These are phyloP conservation scores for Leersia perrieri DNA, from an alignment of 176 grass and related monocot genomes.

Conservation along the genomic window DNA sequence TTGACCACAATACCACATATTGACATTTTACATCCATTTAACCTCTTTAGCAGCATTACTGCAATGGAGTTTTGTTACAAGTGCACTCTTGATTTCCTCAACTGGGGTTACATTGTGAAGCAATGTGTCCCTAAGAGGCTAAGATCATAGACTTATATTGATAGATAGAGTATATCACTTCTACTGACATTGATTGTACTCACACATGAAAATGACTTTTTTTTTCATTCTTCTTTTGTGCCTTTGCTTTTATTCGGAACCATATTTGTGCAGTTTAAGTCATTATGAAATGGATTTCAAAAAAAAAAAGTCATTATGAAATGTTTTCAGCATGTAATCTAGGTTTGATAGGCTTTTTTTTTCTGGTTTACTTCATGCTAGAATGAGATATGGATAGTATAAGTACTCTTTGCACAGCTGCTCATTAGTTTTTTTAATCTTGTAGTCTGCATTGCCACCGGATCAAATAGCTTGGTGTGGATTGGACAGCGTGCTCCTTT, in stretches of 20 bases:
- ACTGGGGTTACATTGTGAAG: not conserved
- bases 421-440: slow-evolving; percentile 18
- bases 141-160: not conserved
- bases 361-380: not conserved
- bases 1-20: no score
- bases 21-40: no score
- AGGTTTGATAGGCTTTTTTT: not conserved
- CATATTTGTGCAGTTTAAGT: not conserved
- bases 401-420: not conserved
- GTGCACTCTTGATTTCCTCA: not conserved
- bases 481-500: slow-evolving; percentile 90
- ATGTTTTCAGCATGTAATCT: not conserved
- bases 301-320: not conserved
- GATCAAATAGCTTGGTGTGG: slow-evolving; percentile 96
- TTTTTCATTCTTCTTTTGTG: not conserved
- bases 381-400: not conserved
- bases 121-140: not conserved
- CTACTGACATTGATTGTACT: not conserved
- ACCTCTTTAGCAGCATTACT: no score
- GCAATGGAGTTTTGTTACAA: not conserved
- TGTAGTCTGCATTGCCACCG: slow-evolving; percentile 88
- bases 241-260: not conserved
- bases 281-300: not conserved
- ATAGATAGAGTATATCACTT: not conserved
- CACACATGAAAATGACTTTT: not conserved